Percentiles rank a stretch among this genome's conserved stretches.
Conservation (phyloP, 331 rosid species). For the Cydonia oblonga region DNA sequence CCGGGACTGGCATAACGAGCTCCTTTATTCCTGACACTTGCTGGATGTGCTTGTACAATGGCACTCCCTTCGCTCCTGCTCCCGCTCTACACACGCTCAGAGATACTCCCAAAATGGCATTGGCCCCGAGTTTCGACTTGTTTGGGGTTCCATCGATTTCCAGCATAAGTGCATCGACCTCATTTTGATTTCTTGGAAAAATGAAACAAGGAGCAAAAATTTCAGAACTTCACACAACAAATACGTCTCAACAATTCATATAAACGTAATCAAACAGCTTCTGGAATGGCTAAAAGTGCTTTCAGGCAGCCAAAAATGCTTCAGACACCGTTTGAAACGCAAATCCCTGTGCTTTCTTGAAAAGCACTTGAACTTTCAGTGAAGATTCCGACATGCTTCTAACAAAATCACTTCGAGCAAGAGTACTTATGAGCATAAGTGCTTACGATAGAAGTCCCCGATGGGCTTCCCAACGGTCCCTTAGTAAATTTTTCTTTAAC, state of each 20-base stretch:
- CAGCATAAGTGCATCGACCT: slow-evolving; percentile 87
- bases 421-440: neutral
- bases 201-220: slow-evolving; percentile 1
- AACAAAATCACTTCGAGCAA: neutral
- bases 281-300: neutral
- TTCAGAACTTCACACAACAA: slow-evolving; percentile 19
- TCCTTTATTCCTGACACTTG: slow-evolving; percentile 79
- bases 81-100: slow-evolving; percentile 94
- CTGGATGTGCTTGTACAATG: slow-evolving; percentile 84
- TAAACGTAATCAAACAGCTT: neutral
- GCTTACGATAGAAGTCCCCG: neutral
- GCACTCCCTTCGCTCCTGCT: slow-evolving; percentile 89
- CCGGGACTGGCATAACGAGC: slow-evolving; percentile 98
- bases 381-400: neutral
- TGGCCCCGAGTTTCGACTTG: slow-evolving; percentile 92
- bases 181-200: slow-evolving; percentile 65
- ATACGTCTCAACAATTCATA: neutral
- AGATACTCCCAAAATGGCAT: slow-evolving; percentile 95
- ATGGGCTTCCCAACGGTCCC: neutral
- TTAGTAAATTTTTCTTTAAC: neutral
- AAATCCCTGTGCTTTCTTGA: neutral
- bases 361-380: neutral
- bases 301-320: too few species aligned
- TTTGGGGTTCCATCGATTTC: slow-evolving; percentile 94
- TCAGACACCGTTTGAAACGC: neutral